These are phyloP conservation scores for Byssochlamys sp. DNA, from an alignment of 2,329 filamentous ascomycete species.

Conservation along the genomic window DNA sequence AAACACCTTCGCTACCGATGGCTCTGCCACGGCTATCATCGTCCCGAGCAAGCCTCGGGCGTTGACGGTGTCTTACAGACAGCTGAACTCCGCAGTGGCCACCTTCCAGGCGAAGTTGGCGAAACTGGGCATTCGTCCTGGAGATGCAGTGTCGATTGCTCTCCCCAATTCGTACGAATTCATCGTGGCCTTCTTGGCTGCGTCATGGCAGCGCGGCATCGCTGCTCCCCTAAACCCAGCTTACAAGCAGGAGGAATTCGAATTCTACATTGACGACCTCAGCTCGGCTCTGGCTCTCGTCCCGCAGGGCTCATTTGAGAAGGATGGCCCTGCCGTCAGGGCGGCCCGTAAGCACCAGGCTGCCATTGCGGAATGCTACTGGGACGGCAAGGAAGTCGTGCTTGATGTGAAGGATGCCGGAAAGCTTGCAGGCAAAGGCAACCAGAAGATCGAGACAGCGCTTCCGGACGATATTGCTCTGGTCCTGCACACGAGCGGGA, in stretches of 20 bases:
- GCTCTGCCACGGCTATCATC: slow-evolving; percentile 56
- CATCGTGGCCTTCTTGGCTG: slow-evolving; percentile 76
- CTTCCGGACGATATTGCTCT: slow-evolving; percentile 71
- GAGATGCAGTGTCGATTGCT: slow-evolving; percentile 70
- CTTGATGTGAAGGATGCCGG: slow-evolving; percentile 70
- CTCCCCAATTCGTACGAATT: slow-evolving; percentile 80
- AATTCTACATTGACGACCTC: slow-evolving; percentile 84
- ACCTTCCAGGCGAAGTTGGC: slow-evolving; percentile 71
- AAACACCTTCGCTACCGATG: slow-evolving; percentile 46
- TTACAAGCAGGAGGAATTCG: slow-evolving; percentile 83
- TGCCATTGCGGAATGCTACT: slow-evolving; percentile 80
- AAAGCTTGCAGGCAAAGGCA: slow-evolving; percentile 48
- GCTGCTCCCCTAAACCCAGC: slow-evolving; percentile 79
- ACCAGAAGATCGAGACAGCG: slow-evolving; percentile 43
- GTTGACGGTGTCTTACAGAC: slow-evolving; percentile 59
- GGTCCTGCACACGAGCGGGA: slow-evolving; percentile 75
- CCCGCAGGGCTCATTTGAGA: slow-evolving; percentile 58
- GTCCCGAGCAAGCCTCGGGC: slow-evolving; percentile 56
- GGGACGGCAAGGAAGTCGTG: slow-evolving; percentile 60
- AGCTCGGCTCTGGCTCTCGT: slow-evolving; percentile 70
- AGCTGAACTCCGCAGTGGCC: slow-evolving; percentile 56
- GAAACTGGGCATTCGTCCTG: slow-evolving; percentile 58
- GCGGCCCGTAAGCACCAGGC: slow-evolving; percentile 71
- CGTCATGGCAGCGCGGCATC: slow-evolving; percentile 72
- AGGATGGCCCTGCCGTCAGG: slow-evolving; percentile 61